Evolutionary conservation across 768 basidiomycete genomes (phyloP).

Genomic region (Mycena vulgaris): DNA sequence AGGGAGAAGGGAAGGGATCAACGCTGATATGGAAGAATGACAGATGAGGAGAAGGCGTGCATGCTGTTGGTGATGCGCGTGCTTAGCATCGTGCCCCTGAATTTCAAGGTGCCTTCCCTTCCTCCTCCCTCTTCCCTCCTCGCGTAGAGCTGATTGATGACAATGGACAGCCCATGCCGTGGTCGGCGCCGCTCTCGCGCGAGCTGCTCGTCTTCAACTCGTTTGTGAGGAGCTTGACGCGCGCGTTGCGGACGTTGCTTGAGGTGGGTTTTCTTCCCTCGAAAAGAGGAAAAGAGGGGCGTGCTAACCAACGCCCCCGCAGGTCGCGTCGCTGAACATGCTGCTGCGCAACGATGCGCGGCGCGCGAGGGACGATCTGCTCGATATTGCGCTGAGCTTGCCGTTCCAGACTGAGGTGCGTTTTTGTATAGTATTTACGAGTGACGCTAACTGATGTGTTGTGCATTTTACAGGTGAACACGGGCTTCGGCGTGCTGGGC

Average conservation of each 20-base stretch:
- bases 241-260: conserved; percentile 89
- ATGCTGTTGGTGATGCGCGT: conserved; percentile 98
- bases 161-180: conserved; percentile 80
- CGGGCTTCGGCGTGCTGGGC: conserved; percentile 96
- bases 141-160: background rate
- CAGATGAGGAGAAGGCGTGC: conserved; percentile 94
- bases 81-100: conserved; percentile 93
- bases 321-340: conserved; percentile 89
- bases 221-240: conserved; percentile 92
- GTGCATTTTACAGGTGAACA: conserved; percentile 64
- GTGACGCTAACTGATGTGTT: no score
- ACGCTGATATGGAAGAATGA: no score
- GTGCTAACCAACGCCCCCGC: background rate
- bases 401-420: conserved; percentile 94
- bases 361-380: conserved; percentile 88
- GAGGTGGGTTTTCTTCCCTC: conserved; percentile 61
- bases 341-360: conserved; percentile 91
- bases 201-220: conserved; percentile 99
- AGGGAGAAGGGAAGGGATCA: no score
- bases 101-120: conserved; percentile 82
- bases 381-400: conserved; percentile 92
- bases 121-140: background rate
- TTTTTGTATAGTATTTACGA: no score
- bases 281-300: no score
- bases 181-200: conserved; percentile 97